Percentiles rank a stretch among this genome's conserved stretches.
These are phyloP conservation scores for Trichoderma lentiforme DNA, from an alignment of 2,329 filamentous ascomycete genomes.

Conservation along the genomic window DNA sequence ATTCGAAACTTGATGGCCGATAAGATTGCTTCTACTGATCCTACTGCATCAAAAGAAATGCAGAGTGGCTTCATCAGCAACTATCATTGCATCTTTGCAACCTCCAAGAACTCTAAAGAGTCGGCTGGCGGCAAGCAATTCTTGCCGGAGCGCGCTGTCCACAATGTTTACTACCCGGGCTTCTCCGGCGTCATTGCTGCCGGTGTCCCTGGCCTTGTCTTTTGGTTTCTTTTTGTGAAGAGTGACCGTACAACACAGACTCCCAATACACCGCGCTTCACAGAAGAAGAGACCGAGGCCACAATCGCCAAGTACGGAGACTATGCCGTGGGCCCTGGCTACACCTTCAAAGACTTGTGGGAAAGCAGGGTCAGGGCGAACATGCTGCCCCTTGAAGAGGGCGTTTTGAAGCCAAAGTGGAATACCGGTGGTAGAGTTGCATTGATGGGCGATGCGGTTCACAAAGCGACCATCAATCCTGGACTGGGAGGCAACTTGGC, in stretches of 20 bases:
- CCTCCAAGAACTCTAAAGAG: conserved; percentile 2
- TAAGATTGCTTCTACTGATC: not conserved
- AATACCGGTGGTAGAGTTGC: not conserved
- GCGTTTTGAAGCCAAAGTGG: conserved; percentile 3
- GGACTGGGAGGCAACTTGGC: not conserved
- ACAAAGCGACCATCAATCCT: conserved; percentile 5
- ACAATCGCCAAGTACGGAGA: conserved; percentile 7
- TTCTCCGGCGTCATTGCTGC: conserved; percentile 2
- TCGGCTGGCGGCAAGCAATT: conserved; percentile 3
- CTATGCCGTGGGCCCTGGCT: not conserved
- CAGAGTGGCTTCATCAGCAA: not conserved
- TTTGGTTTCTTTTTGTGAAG: conserved; percentile 3
- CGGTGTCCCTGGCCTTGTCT: not conserved
- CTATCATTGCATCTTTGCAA: conserved; percentile 8
- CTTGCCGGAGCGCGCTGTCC: not conserved
- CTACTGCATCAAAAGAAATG: not conserved
- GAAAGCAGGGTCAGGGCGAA: not conserved
- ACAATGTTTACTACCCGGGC: conserved; percentile 7
- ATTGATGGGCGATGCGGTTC: not conserved
- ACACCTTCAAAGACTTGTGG: conserved; percentile 8
- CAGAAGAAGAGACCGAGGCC: not conserved
- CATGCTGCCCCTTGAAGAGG: conserved; percentile 10
- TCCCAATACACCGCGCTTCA: conserved; percentile 1
- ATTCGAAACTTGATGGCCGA: conserved; percentile 1
- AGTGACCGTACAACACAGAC: not conserved